A percentile compares a stretch with the other conserved stretches of the same genome.
phyloP scores from a whole-genome alignment of 345 rosid genomes.

The Excoecaria cochinchinensis region DNA sequence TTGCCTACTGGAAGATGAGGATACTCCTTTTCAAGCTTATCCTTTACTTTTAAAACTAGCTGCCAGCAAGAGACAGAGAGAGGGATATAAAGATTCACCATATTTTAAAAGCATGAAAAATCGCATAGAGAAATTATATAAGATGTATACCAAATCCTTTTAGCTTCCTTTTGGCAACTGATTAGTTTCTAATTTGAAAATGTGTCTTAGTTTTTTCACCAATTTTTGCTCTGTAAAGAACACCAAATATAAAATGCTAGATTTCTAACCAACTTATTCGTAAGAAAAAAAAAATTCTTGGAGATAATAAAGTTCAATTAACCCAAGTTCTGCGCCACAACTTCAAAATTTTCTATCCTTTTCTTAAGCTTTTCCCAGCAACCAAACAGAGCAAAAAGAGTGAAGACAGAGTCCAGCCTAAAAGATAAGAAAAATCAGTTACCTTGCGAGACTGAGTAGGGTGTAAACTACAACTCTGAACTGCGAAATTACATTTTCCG shows the following conservation, averaged over 20 bases:
- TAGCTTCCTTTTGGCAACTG: too few species aligned
- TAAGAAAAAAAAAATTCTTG: not conserved
- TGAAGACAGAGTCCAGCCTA: too few species aligned
- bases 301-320: not conserved
- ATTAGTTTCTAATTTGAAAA: not conserved
- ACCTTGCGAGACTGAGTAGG: slow-evolving; percentile 53
- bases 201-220: not conserved
- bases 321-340: not conserved
- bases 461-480: slow-evolving; percentile 35
- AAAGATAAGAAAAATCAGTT: not conserved
- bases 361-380: slow-evolving; percentile 16
- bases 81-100: not conserved
- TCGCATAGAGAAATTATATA: not conserved
- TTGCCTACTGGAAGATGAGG: slow-evolving; percentile 66
- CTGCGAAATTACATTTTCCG: slow-evolving; percentile 44
- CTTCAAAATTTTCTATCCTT: slow-evolving; percentile 4
- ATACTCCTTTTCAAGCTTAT: slow-evolving; percentile 60
- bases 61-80: slow-evolving; percentile 36
- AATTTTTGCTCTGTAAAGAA: slow-evolving; percentile 5
- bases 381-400: slow-evolving; percentile 11
- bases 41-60: slow-evolving; percentile 75
- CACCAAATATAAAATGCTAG: not conserved
- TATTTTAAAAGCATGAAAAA: not conserved
- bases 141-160: not conserved
- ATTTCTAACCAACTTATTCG: not conserved